Percentiles rank a stretch among this genome's conserved stretches.
Conservation (phyloP, 116 monocot genomes). For the Dioscorea cayenensis region DNA sequence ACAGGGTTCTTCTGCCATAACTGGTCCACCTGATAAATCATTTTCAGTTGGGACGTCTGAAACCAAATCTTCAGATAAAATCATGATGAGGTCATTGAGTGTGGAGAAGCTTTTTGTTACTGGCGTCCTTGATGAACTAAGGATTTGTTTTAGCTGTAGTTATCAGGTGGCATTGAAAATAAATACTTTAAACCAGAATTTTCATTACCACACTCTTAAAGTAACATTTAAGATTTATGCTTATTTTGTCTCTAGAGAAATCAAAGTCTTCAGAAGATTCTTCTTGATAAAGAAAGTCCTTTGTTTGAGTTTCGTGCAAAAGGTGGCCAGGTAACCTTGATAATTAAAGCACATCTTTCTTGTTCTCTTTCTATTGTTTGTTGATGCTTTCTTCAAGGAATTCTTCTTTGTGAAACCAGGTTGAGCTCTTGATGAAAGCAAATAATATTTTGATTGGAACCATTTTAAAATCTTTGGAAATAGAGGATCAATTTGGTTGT, state of each 20-base stretch:
- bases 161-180: slow-evolving; percentile 45
- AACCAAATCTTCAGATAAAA: slow-evolving; percentile 8
- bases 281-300: slow-evolving; percentile 59
- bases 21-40: slow-evolving; percentile 47
- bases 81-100: not conserved
- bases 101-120: slow-evolving; percentile 84
- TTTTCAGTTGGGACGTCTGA: slow-evolving; percentile 14
- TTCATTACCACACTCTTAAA: not conserved
- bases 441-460: slow-evolving; percentile 83
- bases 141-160: slow-evolving; percentile 60
- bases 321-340: slow-evolving; percentile 76
- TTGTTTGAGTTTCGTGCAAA: slow-evolving; percentile 87
- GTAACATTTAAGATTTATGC: not conserved
- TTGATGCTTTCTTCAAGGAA: not conserved
- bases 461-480: slow-evolving; percentile 77
- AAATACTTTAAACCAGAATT: not conserved
- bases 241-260: slow-evolving; percentile 36
- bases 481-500: slow-evolving; percentile 67
- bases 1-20: slow-evolving; percentile 71
- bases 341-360: not conserved
- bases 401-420: slow-evolving; percentile 31
- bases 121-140: slow-evolving; percentile 92
- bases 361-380: not conserved
- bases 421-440: slow-evolving; percentile 80
- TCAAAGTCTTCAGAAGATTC: slow-evolving; percentile 50